A percentile compares a stretch with the other conserved stretches of the same genome.
Conservation (phyloP, 768 basidiomycete genomes). For the Tylopilus rubrobrunneus region DNA sequence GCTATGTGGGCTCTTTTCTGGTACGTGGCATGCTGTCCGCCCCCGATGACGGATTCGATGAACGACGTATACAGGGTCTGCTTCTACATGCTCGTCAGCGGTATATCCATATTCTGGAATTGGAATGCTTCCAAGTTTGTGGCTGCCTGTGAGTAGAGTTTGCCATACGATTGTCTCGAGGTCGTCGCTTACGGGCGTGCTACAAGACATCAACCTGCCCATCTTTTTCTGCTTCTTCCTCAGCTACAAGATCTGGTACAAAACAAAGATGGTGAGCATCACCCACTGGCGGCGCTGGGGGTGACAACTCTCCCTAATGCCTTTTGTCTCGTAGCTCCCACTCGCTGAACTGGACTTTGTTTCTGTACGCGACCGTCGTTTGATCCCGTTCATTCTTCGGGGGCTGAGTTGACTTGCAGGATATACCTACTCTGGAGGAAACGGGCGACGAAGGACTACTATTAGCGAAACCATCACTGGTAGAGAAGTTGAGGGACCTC, state of each 20-base stretch:
- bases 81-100: conserved; percentile 57
- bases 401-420: conserved; percentile 32
- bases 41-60: neutral
- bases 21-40: conserved; percentile 37
- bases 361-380: conserved; percentile 40
- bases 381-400: neutral
- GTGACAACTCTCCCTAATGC: neutral
- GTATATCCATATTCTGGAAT: conserved; percentile 58
- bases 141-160: conserved; percentile 31
- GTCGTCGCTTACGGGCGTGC: neutral
- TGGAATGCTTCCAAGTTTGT: conserved; percentile 55
- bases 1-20: conserved; percentile 70
- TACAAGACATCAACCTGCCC: conserved; percentile 36
- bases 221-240: conserved; percentile 44
- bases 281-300: neutral
- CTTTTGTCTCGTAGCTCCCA: conserved; percentile 4
- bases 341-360: conserved; percentile 64
- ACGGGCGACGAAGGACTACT: conserved; percentile 43
- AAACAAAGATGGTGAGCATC: conserved; percentile 19
- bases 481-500: neutral
- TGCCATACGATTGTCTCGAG: neutral
- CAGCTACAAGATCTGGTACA: conserved; percentile 38
- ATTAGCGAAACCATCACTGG: conserved; percentile 4
- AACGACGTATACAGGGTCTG: conserved; percentile 13
- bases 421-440: conserved; percentile 67